Evolutionary conservation across 257 asterid species (phyloP).

Genomic region (Eucommia ulmoides): DNA sequence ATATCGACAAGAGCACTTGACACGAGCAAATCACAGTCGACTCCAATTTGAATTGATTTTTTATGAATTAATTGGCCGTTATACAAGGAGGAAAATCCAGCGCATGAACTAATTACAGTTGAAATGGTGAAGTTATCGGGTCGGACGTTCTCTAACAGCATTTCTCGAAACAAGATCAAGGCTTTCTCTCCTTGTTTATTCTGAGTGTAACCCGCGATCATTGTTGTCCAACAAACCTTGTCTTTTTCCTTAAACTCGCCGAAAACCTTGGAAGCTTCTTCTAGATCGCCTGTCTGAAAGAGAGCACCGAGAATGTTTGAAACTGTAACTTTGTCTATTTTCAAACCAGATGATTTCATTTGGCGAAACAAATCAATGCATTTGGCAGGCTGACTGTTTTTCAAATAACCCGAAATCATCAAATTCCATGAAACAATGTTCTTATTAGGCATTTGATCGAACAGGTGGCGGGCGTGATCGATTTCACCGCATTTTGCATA

Average conservation of each 20-base stretch:
- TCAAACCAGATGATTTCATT: neutral
- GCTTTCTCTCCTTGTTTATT: neutral
- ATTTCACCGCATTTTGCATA: neutral
- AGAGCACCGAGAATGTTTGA: neutral
- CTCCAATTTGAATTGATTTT: neutral
- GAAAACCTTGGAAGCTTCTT: neutral
- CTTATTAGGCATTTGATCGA: neutral
- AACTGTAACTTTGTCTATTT: neutral
- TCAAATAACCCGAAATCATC: neutral
- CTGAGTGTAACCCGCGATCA: neutral
- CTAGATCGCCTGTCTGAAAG: neutral
- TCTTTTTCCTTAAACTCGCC: neutral
- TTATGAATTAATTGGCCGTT: neutral
- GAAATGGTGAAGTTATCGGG: neutral
- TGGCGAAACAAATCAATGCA: neutral
- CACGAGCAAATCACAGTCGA: neutral
- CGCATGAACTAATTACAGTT: neutral
- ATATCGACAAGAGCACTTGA: constrained; percentile 6
- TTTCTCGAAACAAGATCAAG: neutral
- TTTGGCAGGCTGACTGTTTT: neutral
- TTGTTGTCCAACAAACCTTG: neutral
- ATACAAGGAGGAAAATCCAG: neutral
- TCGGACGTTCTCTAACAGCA: neutral
- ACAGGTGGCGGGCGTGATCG: neutral
- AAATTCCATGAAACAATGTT: neutral